phyloP scores from a whole-genome alignment of 371 early-diverging fungal genomes.

The Mucor circinelloides region DNA sequence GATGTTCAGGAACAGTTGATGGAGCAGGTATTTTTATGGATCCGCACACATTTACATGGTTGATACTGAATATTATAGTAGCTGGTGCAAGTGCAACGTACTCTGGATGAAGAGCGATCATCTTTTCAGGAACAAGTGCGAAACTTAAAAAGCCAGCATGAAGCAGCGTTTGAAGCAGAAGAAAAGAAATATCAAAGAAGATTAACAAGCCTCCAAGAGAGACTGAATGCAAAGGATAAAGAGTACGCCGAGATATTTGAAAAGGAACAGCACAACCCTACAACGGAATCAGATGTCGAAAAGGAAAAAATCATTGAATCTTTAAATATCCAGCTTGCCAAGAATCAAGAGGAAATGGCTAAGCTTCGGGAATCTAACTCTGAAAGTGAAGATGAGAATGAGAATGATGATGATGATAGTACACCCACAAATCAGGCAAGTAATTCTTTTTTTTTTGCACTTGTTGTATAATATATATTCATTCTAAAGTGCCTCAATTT shows the following conservation, averaged over 20 bases:
- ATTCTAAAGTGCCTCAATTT: not conserved
- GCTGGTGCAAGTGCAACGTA: conserved; percentile 25
- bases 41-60: not conserved
- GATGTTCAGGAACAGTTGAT: conserved; percentile 24
- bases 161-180: conserved; percentile 25
- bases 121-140: conserved; percentile 22
- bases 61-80: not conserved
- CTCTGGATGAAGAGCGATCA: conserved; percentile 21
- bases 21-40: conserved; percentile 19
- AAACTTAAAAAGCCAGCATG: conserved; percentile 24
- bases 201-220: conserved; percentile 28
- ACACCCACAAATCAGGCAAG: not conserved
- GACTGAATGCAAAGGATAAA: conserved; percentile 32
- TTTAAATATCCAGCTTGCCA: conserved; percentile 17
- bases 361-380: conserved; percentile 6
- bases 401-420: not conserved
- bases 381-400: not conserved
- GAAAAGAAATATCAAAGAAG: conserved; percentile 35
- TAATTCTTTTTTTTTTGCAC: not conserved
- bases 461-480: not conserved
- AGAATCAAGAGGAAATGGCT: conserved; percentile 9
- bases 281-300: conserved; percentile 7
- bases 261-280: conserved; percentile 1
- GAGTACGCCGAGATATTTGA: conserved; percentile 25
- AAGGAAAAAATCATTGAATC: conserved; percentile 15